Percentiles rank a stretch among this genome's conserved stretches.
phyloP scores from a whole-genome alignment of 2,329 filamentous ascomycete species.

The Alternaria ventricosa region DNA sequence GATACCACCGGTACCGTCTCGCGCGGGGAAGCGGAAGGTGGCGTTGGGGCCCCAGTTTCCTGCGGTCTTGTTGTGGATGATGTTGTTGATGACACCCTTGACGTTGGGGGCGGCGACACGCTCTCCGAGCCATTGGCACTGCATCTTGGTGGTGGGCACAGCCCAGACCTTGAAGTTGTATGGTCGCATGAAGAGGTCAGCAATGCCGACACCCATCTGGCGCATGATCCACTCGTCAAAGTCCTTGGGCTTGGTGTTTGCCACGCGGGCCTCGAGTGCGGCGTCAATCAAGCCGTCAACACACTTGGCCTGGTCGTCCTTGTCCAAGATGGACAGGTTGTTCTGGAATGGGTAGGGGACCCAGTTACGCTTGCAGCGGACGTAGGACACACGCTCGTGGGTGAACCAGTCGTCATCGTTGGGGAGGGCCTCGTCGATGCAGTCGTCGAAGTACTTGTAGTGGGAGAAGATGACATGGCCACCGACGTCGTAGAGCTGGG shows the following conservation, averaged over 20 bases:
- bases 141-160: slow-evolving; percentile 98
- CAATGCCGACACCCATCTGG: slow-evolving; percentile 87
- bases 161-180: slow-evolving; percentile 99
- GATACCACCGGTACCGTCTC: slow-evolving; percentile 95
- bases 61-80: slow-evolving; percentile 93
- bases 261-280: slow-evolving; percentile 82
- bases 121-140: slow-evolving; percentile 98
- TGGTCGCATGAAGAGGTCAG: slow-evolving; percentile 96
- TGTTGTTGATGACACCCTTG: slow-evolving; percentile 91
- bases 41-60: slow-evolving; percentile 98
- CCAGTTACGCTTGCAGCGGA: slow-evolving; percentile 95
- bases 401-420: slow-evolving; percentile 95
- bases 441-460: slow-evolving; percentile 99
- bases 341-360: slow-evolving; percentile 99
- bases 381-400: slow-evolving; percentile 98
- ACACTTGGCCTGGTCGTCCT: slow-evolving; percentile 94
- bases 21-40: slow-evolving; percentile 96
- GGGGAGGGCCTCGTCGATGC: slow-evolving; percentile 94
- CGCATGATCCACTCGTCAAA: slow-evolving; percentile 99
- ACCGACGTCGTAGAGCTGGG: slow-evolving; percentile 91
- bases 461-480: slow-evolving; percentile 99
- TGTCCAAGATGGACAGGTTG: slow-evolving; percentile 98
- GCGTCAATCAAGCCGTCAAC: slow-evolving; percentile 97
- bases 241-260: slow-evolving; percentile 90
- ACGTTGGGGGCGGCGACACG: slow-evolving; percentile 96